Conservation (phyloP, 768 basidiomycete species). For the Tulasnella sp. region DNA sequence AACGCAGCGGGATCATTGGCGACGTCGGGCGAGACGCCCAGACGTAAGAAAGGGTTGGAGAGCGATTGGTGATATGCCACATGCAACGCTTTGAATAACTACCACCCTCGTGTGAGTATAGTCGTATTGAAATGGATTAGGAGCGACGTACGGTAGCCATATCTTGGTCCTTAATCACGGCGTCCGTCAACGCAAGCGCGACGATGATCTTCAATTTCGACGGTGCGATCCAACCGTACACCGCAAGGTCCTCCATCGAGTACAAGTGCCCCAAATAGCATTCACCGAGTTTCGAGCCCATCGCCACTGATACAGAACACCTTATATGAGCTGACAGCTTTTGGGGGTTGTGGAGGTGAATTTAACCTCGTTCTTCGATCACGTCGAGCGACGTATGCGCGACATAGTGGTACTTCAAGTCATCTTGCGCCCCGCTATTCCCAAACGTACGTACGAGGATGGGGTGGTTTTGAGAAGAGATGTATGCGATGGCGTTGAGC, state of each 20-base stretch:
- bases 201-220: constrained; percentile 79
- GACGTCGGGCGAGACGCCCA: constrained; percentile 40
- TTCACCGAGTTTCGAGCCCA: constrained; percentile 45
- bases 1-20: constrained; percentile 42
- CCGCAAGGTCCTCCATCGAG: constrained; percentile 85
- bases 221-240: constrained; percentile 85
- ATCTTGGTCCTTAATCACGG: constrained; percentile 69
- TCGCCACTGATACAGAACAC: constrained; percentile 29
- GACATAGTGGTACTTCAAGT: constrained; percentile 75
- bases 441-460: constrained; percentile 66
- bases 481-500: constrained; percentile 72
- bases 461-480: constrained; percentile 71
- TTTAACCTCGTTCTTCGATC: constrained; percentile 78
- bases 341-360: constrained; percentile 15
- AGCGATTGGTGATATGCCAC: constrained; percentile 75
- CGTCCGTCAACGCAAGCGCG: constrained; percentile 65
- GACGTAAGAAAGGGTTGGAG: constrained; percentile 74
- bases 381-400: constrained; percentile 85
- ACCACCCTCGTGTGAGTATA: neutral
- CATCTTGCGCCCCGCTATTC: constrained; percentile 41
- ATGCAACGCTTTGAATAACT: constrained; percentile 85
- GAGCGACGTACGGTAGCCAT: constrained; percentile 47
- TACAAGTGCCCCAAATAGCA: constrained; percentile 79
- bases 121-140: neutral
- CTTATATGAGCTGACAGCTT: neutral